A percentile compares a stretch with the other conserved stretches of the same genome.
Evolutionary conservation across 495 filamentous ascomycete genomes (phyloP).

Genomic region (Hyaloscypha finlandica): DNA sequence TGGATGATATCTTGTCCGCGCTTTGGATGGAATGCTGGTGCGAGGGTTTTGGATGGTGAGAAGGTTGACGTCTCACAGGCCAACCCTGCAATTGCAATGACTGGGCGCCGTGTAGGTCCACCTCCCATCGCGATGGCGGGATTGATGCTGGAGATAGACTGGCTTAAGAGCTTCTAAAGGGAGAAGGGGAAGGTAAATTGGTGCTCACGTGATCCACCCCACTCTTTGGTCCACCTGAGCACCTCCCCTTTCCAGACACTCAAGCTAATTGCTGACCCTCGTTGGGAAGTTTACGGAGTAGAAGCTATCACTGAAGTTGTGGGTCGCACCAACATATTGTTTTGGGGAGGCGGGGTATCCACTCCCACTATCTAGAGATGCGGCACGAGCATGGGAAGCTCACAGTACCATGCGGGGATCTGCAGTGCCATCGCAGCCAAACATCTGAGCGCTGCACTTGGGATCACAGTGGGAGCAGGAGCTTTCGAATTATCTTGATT

Average conservation of each 20-base stretch:
- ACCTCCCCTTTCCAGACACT: not conserved
- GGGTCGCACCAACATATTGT: not conserved
- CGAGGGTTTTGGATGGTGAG: conserved; percentile 52
- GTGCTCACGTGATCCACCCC: not conserved
- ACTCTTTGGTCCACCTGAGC: not conserved
- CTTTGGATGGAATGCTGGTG: conserved; percentile 53
- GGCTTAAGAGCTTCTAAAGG: not conserved
- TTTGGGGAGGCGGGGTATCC: not conserved
- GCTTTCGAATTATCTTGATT: no score
- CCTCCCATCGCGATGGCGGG: not conserved
- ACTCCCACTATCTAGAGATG: not conserved
- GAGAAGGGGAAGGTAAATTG: not conserved
- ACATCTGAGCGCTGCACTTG: no score
- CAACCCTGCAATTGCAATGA: conserved; percentile 56
- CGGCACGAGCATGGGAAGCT: not conserved
- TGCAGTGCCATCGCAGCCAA: not conserved
- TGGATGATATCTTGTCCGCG: conserved; percentile 48
- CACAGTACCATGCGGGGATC: conserved; percentile 1
- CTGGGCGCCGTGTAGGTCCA: conserved; percentile 34
- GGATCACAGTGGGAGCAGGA: no score
- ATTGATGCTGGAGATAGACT: not conserved
- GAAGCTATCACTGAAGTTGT: not conserved
- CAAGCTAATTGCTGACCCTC: not conserved
- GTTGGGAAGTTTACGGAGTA: no score
- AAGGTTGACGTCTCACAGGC: conserved; percentile 60